These are phyloP conservation scores for Secale cereale DNA, from an alignment of 176 grass and related monocot genomes.

Conservation along the genomic window DNA sequence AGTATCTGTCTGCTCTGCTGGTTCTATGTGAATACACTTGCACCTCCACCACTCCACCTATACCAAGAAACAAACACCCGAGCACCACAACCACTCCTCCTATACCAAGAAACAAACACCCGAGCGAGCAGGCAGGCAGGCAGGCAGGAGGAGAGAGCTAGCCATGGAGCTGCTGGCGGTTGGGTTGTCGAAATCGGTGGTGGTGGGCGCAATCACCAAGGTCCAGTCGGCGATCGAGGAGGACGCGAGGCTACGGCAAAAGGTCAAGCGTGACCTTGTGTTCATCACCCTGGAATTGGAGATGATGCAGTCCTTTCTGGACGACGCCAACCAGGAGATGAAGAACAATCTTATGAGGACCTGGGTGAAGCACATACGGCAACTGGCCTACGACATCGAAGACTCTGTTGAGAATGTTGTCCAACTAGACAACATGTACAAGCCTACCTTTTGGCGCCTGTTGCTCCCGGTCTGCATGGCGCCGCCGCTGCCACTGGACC, in stretches of 20 bases:
- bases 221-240: neutral
- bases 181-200: neutral
- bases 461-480: neutral
- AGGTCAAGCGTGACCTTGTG: neutral
- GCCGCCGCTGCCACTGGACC: neutral
- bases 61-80: no score
- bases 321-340: no score
- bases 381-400: neutral
- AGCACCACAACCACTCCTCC: no score
- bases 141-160: neutral
- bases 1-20: no score
- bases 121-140: no score
- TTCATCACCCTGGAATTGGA: no score
- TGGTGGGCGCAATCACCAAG: neutral
- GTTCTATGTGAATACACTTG: no score
- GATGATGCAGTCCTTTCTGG: no score
- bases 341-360: neutral
- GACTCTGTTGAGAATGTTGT: neutral
- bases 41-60: no score
- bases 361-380: neutral
- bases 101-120: no score
- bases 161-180: neutral
- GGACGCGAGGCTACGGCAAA: neutral
- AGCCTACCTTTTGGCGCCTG: neutral
- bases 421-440: neutral